Conservation (phyloP, 1,139 yeast genomes). For the Debaryomycetaceae sp. region DNA sequence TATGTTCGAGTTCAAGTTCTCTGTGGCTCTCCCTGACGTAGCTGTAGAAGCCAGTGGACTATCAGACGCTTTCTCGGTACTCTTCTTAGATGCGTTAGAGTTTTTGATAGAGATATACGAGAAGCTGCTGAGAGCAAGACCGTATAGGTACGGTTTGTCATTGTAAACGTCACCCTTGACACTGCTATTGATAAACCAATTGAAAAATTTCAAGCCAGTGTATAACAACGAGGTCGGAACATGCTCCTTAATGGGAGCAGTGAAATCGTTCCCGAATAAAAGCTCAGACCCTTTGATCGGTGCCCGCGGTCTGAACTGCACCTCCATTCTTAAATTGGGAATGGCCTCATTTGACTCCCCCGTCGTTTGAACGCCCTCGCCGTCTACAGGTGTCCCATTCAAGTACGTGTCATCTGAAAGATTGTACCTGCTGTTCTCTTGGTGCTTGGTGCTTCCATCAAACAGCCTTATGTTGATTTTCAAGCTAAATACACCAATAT, state of each 20-base stretch:
- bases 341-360: neutral
- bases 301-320: slow-evolving; percentile 37
- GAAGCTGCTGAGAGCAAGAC: slow-evolving; percentile 58
- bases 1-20: slow-evolving; percentile 20
- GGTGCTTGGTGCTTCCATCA: slow-evolving; percentile 42
- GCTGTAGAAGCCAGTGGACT: neutral
- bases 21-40: slow-evolving; percentile 8
- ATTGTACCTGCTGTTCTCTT: slow-evolving; percentile 31
- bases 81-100: neutral
- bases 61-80: neutral
- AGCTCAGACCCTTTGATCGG: slow-evolving; percentile 50
- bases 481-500: slow-evolving; percentile 38
- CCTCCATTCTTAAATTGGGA: slow-evolving; percentile 29
- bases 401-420: slow-evolving; percentile 27
- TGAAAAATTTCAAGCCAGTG: slow-evolving; percentile 51
- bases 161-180: slow-evolving; percentile 60
- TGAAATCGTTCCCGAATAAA: slow-evolving; percentile 69
- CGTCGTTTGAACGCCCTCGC: neutral
- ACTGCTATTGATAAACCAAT: slow-evolving; percentile 61
- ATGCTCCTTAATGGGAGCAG: slow-evolving; percentile 53
- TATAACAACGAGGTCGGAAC: slow-evolving; percentile 49
- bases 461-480: slow-evolving; percentile 41
- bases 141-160: slow-evolving; percentile 62
- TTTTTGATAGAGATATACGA: slow-evolving; percentile 25
- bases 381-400: slow-evolving; percentile 20